Evolutionary conservation across 352 stramenopile species (phyloP), one percentile per base, ranked within the genome.

Genomic region (Phytophthora macrochlamydospora): DNA sequence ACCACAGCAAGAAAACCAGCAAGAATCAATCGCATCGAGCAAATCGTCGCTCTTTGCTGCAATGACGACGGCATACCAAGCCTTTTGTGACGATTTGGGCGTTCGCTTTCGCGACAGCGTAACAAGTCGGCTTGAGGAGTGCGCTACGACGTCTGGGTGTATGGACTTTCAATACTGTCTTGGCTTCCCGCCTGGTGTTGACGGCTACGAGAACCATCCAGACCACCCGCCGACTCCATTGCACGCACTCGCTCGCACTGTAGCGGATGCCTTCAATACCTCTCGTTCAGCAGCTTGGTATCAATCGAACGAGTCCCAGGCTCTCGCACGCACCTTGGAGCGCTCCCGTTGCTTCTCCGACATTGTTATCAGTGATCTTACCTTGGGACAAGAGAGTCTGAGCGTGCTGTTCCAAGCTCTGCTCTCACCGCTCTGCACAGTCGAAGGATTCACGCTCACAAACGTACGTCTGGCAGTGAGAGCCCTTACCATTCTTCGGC

Each of bases 91-190:
- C 40, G 80, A 90, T 29, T 45, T 90, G 3, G 49, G 57, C 7
- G 72, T 86, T 46, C 67, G 67, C 3, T 88, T 74, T 54, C 81
- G 82, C 7, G 40, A 78, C 4, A 90, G 76, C 9, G 76, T 90
- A 43, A 72, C 72, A 24, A 53, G 13, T 14, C 70, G 82, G 6
- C 71, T 91, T 8, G 65, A 77, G 12, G 78, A 93, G 57, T 90
- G 82, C 40, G 67, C 79, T 32, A 63, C 43, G 3, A 61, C 62
- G 4, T 68, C 67, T 0, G 73, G 71, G 7, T 79, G 73, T 31
- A 75, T 91, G 45, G 84, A 92, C 52, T 81, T 90, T 33, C 79
- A 88, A 56, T 90, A 91, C 50, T 89, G 79, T 51, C 71, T 92
- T 18, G 71, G 69, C 0, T 76, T 80, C 7, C 67, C 65, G 0